Evolutionary conservation across 140 eudicot species (phyloP).

Genomic region (Cichorium intybus): DNA sequence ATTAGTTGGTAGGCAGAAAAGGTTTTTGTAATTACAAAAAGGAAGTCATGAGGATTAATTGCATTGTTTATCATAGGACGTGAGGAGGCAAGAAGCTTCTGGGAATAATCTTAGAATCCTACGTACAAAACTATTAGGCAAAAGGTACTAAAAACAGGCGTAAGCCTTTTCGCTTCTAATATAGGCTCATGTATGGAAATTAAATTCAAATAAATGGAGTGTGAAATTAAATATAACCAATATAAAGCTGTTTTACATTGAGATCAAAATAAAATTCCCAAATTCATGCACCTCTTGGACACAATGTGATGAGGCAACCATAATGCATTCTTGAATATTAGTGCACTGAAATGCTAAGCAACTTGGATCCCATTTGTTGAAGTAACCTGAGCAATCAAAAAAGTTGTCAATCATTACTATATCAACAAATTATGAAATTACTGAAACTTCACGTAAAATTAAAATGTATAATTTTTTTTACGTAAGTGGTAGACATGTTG

Average conservation of each 20-base stretch:
- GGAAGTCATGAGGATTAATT: neutral
- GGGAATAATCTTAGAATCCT: neutral
- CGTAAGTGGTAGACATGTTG: conserved; percentile 6
- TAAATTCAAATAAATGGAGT: neutral
- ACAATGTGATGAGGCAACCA: neutral
- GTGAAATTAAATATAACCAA: neutral
- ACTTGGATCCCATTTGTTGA: conserved; percentile 16
- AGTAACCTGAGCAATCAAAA: neutral
- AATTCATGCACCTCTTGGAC: neutral
- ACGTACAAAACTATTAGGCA: neutral
- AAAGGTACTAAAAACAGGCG: neutral
- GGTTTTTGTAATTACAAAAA: neutral
- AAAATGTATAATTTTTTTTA: neutral
- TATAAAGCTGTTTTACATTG: neutral
- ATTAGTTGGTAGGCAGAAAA: conserved; percentile 13
- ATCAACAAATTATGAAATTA: neutral
- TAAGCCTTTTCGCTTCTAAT: neutral
- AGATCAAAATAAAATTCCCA: neutral
- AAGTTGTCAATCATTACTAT: neutral
- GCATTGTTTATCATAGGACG: neutral
- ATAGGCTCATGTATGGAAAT: neutral
- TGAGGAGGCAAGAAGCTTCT: no score
- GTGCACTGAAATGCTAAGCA: conserved; percentile 10
- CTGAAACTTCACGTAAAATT: neutral
- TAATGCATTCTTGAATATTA: neutral